Base-by-base conservation (phyloP, 495 filamentous ascomycete species). In the Neurospora sp. region DNA sequence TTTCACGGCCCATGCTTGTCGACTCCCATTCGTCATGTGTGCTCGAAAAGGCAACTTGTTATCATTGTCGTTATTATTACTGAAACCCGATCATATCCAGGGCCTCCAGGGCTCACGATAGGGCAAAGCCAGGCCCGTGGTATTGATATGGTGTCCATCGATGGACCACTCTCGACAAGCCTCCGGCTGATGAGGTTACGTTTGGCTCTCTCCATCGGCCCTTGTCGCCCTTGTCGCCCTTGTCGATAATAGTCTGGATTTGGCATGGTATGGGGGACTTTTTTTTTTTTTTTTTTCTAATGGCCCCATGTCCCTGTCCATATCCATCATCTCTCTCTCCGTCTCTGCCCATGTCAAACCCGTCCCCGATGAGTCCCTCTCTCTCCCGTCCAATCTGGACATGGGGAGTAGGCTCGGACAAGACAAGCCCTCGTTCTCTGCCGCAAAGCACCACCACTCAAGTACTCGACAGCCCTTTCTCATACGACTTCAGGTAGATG, bases 241-340 rank as follows among this genome's bases (percentile, higher is more conserved):
- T 40, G 72, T 71, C 69, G 44, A 71, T 59, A 38, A 65, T 71
- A 35, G 42, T 68, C 14, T 44, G 41, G 40, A 45, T 40, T 71
- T 40, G 72, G 61, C 65, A 73, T 73, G 72, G 72, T 69, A 42
- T 69, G 69, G 53, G 31, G 31, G 53, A 14, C 53, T 16, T 61
- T 31, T 31, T 27, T 27, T 27, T 27, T 22, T 31, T 31, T 31
- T 31, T 31, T 27, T 59, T 14, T 14, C 10, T 10, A 61, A 31
- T 61, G 48, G 22, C 48, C 48, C 48, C 48, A 61, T 70, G 69
- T 31, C 72, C 35, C 40, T 72, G 72, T 40, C 45, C 72, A 73
- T 71, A 22, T 27, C 45, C 72, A 40, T 71, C 72, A 61, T 71
- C 12, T 39, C 65, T 31, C 40, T 59, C 35, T 70, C 68, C 27